Base-by-base conservation (phyloP, 169 alveolate genomes). In the Hepatocystis sp. region DNA sequence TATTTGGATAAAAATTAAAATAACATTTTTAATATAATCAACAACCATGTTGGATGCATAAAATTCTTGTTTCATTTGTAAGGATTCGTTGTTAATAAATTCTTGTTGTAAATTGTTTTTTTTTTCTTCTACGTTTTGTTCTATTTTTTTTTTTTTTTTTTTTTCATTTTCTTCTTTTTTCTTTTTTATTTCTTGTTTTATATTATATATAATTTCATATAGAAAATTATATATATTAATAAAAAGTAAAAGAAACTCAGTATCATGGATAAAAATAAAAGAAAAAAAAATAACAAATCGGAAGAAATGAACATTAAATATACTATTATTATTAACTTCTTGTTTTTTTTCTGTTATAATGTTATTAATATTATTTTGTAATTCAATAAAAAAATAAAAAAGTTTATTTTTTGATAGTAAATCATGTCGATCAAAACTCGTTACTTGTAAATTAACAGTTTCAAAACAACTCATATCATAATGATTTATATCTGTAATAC, bases 141-240 rank as follows among this genome's bases (percentile, higher is more conserved):
- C 25, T n/a, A 1, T 27, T 0, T 0, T 13, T 2, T 47, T 19
- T 63, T 40, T 39, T 27, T n/a, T 27, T 42, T 28, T 71, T 15
- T 1, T 13, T 28, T 23, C 36, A 21, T 17, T 32, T 42, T 56
- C 40, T 4, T 27, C 28, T 34, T 58, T 51, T 46, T 56, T 71
- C 23, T 19, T 71, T 34, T 49, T 46, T n/a, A 71, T 55, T 27
- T 71, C 76, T 13, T 71, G 76, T 17, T 71, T 71, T 34, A 71
- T 56, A 34, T 71, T 71, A 51, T 71, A 71, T 27, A 55, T 71
- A 15, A 71, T 71, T 56, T 71, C 86, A 21, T 71, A 71, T 19
- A 71, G 34, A 42, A 71, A 56, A 46, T 71, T 71, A 17, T 71
- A 71, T 10, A 71, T 63, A 19, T 71, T 71, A 17, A 71, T 71